Evolutionary conservation across 345 rosid genomes (phyloP).

Genomic region (Rhodomyrtus tomentosa): DNA sequence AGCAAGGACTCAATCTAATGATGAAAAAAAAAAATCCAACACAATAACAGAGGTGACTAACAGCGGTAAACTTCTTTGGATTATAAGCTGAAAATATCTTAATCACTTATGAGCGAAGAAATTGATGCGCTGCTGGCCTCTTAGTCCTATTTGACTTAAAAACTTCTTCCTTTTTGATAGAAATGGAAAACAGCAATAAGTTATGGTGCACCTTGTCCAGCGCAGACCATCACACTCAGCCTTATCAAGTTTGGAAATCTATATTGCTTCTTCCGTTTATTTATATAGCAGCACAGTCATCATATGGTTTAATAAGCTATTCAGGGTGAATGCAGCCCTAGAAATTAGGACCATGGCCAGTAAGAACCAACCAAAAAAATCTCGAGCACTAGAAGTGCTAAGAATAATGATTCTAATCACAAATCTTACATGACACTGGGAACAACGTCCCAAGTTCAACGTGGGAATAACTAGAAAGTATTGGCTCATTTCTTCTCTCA

Average conservation of each 20-base stretch:
- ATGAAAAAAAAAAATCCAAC: background rate
- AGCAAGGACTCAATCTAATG: background rate
- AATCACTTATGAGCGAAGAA: background rate
- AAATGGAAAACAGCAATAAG: background rate
- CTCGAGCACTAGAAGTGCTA: background rate
- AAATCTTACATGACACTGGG: background rate
- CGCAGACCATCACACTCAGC: background rate
- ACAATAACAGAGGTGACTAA: background rate
- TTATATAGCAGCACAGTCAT: background rate
- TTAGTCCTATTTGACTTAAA: background rate
- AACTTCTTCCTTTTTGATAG: background rate
- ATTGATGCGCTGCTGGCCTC: background rate
- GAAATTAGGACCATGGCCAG: background rate
- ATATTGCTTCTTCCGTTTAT: background rate
- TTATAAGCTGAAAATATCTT: background rate
- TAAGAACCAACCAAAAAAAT: background rate
- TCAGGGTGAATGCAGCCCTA: background rate
- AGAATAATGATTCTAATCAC: background rate
- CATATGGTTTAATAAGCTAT: background rate
- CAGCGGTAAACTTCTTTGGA: background rate
- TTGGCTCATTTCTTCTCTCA: background rate
- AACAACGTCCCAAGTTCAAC: background rate
- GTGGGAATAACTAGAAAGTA: background rate
- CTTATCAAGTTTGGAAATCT: background rate
- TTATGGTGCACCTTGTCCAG: background rate